Conservation (phyloP, 78 protist genomes). For the Dictyostelium purpureum region DNA sequence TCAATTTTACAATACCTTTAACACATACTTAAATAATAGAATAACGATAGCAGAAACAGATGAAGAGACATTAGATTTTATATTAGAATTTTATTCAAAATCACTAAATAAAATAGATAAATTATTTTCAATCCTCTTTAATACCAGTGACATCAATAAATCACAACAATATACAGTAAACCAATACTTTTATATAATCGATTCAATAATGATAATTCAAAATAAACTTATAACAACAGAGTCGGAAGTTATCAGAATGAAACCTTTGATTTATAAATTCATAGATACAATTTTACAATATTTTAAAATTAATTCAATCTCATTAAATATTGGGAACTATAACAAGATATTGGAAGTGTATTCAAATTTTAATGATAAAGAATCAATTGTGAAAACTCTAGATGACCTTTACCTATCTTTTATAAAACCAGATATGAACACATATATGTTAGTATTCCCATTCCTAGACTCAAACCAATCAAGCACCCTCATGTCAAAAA, state of each 20-base stretch:
- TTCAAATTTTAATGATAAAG: not conserved
- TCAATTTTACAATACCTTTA: not conserved
- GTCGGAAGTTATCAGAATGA: not conserved
- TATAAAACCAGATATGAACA: not conserved
- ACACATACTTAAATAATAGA: not conserved
- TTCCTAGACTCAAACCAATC: not conserved
- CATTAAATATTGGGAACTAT: not conserved
- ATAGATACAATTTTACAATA: too few species aligned
- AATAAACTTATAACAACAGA: not conserved
- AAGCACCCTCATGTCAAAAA: not conserved
- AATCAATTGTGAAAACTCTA: not conserved
- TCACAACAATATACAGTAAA: not conserved
- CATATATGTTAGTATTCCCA: not conserved
- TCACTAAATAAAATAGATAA: not conserved
- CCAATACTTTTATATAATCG: not conserved
- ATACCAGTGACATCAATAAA: not conserved
- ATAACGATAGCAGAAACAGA: not conserved
- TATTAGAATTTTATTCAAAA: conserved; percentile 5
- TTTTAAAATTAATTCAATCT: not conserved
- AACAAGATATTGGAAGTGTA: not conserved
- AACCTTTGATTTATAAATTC: not conserved
- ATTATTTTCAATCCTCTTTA: not conserved
- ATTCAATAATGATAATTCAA: not conserved
- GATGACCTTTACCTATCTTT: not conserved
- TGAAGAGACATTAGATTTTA: not conserved